Conservation (phyloP, 2,329 filamentous ascomycete species). For the Microcyclosporella mali region DNA sequence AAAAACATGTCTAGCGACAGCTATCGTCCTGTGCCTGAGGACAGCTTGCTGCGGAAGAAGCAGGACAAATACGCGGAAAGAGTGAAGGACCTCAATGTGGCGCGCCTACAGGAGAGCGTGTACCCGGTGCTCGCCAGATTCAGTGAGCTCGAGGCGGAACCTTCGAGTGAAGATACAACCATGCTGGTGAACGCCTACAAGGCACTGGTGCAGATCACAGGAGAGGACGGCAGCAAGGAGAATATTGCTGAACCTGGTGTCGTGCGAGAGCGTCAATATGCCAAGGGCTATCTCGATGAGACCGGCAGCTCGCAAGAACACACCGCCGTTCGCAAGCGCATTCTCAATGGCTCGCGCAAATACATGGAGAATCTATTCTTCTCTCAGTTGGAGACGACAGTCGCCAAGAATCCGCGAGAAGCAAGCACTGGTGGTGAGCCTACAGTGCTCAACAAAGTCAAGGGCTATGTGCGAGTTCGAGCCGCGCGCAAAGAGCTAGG, state of each 20-base stretch:
- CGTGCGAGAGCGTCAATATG: constrained; percentile 69
- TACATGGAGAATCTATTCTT: constrained; percentile 81
- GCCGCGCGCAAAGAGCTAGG: constrained; percentile 76
- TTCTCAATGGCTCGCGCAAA: constrained; percentile 69
- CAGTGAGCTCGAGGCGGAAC: constrained; percentile 63
- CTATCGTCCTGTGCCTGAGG: constrained; percentile 53
- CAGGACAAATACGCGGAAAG: constrained; percentile 74
- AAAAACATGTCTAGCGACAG: constrained; percentile 43
- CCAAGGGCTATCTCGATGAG: constrained; percentile 70
- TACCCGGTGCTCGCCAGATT: constrained; percentile 75
- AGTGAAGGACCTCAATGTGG: constrained; percentile 70
- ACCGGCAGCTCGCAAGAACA: constrained; percentile 58
- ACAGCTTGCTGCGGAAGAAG: constrained; percentile 75
- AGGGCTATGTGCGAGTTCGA: constrained; percentile 81
- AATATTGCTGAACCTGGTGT: constrained; percentile 56
- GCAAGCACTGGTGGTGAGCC: constrained; percentile 85
- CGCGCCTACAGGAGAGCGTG: constrained; percentile 58
- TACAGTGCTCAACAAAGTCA: constrained; percentile 81
- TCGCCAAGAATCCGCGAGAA: constrained; percentile 78
- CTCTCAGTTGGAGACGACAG: constrained; percentile 66
- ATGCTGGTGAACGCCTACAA: constrained; percentile 75
- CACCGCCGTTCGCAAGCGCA: constrained; percentile 66
- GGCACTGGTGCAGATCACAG: constrained; percentile 71
- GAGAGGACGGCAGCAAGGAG: constrained; percentile 60
- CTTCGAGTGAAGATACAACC: constrained; percentile 55